Percentiles rank a stretch among this genome's conserved stretches.
Conservation (phyloP, 495 filamentous ascomycete genomes). For the Acidomyces sp. region DNA sequence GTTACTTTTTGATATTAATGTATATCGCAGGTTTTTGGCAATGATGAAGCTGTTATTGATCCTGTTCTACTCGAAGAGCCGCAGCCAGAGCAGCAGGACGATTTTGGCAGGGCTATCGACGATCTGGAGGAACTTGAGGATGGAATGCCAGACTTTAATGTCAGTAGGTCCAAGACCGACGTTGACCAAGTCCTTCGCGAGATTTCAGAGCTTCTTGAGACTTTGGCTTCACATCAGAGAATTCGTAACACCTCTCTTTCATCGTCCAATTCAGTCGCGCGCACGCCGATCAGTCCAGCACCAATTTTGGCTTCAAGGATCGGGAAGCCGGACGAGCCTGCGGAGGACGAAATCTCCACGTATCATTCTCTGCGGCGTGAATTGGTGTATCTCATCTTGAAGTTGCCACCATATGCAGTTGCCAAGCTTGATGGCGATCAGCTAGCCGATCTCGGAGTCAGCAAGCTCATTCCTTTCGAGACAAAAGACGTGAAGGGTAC, state of each 20-base stretch:
- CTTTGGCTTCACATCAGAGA: slow-evolving; percentile 72
- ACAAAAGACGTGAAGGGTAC: slow-evolving; percentile 60
- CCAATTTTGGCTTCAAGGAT: slow-evolving; percentile 29
- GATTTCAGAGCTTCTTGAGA: slow-evolving; percentile 72
- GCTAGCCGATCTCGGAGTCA: slow-evolving; percentile 66
- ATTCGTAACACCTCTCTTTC: slow-evolving; percentile 55
- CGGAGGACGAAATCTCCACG: slow-evolving; percentile 51
- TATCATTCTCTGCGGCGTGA: slow-evolving; percentile 67
- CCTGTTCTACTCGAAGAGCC: slow-evolving; percentile 30
- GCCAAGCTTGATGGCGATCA: slow-evolving; percentile 77
- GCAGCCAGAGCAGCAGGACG: slow-evolving; percentile 9
- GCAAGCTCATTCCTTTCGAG: slow-evolving; percentile 62
- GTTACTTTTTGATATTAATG: too few relatives aligned
- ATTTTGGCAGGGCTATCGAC: slow-evolving; percentile 34
- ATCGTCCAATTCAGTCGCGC: slow-evolving; percentile 27
- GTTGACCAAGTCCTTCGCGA: slow-evolving; percentile 52
- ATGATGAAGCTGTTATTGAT: slow-evolving; percentile 37
- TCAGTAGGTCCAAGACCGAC: slow-evolving; percentile 50
- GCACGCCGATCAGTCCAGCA: slow-evolving; percentile 26
- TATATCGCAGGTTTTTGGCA: too few relatives aligned
- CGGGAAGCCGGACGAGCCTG: slow-evolving; percentile 38
- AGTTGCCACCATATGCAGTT: slow-evolving; percentile 72
- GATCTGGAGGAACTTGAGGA: slow-evolving; percentile 16
- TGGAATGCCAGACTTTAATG: slow-evolving; percentile 29
- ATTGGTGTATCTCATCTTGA: slow-evolving; percentile 56